Conservation (phyloP, 192 early-diverging fungal genomes). For the Coemansia asiatica region DNA sequence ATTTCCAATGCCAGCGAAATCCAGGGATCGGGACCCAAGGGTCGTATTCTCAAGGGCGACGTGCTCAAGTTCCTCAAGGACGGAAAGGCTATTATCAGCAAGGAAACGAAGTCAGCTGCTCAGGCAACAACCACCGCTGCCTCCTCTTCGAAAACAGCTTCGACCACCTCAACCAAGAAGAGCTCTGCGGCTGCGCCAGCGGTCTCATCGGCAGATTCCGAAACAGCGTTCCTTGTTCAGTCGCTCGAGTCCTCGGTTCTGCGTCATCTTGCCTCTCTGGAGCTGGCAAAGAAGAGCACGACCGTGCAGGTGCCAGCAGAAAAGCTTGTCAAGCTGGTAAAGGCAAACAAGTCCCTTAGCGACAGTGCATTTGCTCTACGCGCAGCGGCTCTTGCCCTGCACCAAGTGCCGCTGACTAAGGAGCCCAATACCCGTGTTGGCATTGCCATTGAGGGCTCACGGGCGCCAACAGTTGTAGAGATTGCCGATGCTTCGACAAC, state of each 20-base stretch:
- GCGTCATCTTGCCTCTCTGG: constrained; percentile 38
- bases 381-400: constrained; percentile 43
- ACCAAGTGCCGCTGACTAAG: constrained; percentile 47
- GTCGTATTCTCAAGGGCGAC: constrained; percentile 75
- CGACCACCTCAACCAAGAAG: not conserved
- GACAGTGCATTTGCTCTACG: constrained; percentile 31
- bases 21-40: constrained; percentile 63
- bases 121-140: not conserved
- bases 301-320: constrained; percentile 41
- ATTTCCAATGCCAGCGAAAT: constrained; percentile 52
- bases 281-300: constrained; percentile 41
- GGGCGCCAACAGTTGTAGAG: constrained; percentile 27
- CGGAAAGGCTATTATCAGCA: constrained; percentile 57
- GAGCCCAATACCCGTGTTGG: constrained; percentile 60
- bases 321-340: constrained; percentile 25
- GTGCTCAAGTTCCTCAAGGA: constrained; percentile 62
- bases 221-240: constrained; percentile 45
- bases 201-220: constrained; percentile 20
- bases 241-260: constrained; percentile 45
- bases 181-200: constrained; percentile 5
- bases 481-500: constrained; percentile 26
- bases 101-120: not conserved
- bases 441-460: constrained; percentile 59
- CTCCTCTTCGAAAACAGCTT: not conserved
- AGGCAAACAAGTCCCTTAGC: constrained; percentile 23